phyloP scores from a whole-genome alignment of 2,329 filamentous ascomycete genomes.

The Paecilomyces sp. region DNA sequence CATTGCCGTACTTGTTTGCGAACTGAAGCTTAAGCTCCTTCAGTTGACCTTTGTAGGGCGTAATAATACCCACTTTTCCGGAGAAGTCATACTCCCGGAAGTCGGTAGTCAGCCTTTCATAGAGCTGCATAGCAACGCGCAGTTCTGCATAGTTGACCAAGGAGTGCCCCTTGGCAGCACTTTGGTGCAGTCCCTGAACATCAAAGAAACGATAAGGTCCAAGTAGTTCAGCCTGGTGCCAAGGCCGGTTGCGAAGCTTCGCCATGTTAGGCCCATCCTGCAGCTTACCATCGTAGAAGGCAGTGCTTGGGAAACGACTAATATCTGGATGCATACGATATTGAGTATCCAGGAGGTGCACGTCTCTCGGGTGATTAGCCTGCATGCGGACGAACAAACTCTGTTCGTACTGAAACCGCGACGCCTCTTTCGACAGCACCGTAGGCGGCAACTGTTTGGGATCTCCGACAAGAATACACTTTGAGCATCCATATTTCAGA shows the following conservation, averaged over 20 bases:
- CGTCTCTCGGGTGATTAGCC: conserved; percentile 74
- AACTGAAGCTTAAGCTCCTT: conserved; percentile 73
- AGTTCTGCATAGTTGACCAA: conserved; percentile 84
- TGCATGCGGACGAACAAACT: conserved; percentile 99
- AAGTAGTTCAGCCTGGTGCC: conserved; percentile 76
- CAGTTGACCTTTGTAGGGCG: conserved; percentile 92
- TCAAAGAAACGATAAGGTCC: conserved; percentile 97
- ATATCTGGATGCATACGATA: conserved; percentile 99
- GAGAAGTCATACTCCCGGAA: conserved; percentile 62
- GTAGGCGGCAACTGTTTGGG: conserved; percentile 96
- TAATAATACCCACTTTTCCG: conserved; percentile 92
- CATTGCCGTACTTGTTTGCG: conserved; percentile 61
- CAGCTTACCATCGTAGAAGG: conserved; percentile 86
- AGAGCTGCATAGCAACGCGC: conserved; percentile 77
- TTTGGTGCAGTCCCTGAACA: conserved; percentile 78
- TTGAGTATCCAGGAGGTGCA: conserved; percentile 93
- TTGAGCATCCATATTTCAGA: conserved; percentile 92
- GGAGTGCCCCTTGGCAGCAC: conserved; percentile 76
- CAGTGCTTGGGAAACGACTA: conserved; percentile 77
- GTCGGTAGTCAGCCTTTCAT: conserved; percentile 69
- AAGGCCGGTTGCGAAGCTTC: conserved; percentile 65
- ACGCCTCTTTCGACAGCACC: conserved; percentile 87
- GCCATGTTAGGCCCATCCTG: conserved; percentile 82
- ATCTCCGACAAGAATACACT: conserved; percentile 95
- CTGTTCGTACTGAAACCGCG: conserved; percentile 91